Evolutionary conservation across 257 asterid species (phyloP).

Genomic region (Ballota nigra): DNA sequence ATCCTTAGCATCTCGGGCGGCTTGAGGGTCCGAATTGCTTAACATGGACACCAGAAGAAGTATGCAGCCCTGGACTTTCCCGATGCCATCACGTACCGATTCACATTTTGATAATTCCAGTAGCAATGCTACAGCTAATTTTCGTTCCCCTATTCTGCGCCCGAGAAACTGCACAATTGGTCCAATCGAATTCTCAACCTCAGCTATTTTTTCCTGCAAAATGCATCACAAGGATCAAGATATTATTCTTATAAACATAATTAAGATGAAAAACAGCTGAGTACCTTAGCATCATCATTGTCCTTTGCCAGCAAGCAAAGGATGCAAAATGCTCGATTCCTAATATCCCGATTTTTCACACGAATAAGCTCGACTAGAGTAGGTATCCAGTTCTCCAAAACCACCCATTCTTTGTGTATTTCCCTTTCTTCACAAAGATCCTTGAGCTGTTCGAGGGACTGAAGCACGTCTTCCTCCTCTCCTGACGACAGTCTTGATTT

Average conservation of each 20-base stretch:
- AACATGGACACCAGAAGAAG: conserved; percentile 58
- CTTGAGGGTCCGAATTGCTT: conserved; percentile 51
- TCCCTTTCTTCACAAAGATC: conserved; percentile 60
- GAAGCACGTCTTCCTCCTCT: conserved; percentile 44
- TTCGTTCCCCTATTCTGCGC: conserved; percentile 52
- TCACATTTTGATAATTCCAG: conserved; percentile 53
- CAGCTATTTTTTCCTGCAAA: conserved; percentile 53
- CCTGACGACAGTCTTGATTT: conserved; percentile 39
- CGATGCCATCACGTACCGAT: conserved; percentile 43
- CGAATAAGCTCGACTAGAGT: conserved; percentile 45
- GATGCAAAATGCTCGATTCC: conserved; percentile 44
- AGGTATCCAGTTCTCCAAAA: conserved; percentile 60
- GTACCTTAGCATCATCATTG: conserved; percentile 61
- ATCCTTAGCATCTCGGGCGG: conserved; percentile 43
- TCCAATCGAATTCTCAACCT: conserved; percentile 41
- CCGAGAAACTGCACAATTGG: conserved; percentile 59
- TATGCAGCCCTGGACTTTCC: conserved; percentile 63
- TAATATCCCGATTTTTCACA: conserved; percentile 46
- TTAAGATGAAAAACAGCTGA: background rate
- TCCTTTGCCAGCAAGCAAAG: conserved; percentile 55
- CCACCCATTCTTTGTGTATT: conserved; percentile 57
- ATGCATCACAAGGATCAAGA: conserved; percentile 16
- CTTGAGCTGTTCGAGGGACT: conserved; percentile 38
- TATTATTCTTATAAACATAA: background rate
- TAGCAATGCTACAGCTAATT: conserved; percentile 51